phyloP scores from a whole-genome alignment of 2,329 filamentous ascomycete genomes.

The Colletotrichum kahawae region DNA sequence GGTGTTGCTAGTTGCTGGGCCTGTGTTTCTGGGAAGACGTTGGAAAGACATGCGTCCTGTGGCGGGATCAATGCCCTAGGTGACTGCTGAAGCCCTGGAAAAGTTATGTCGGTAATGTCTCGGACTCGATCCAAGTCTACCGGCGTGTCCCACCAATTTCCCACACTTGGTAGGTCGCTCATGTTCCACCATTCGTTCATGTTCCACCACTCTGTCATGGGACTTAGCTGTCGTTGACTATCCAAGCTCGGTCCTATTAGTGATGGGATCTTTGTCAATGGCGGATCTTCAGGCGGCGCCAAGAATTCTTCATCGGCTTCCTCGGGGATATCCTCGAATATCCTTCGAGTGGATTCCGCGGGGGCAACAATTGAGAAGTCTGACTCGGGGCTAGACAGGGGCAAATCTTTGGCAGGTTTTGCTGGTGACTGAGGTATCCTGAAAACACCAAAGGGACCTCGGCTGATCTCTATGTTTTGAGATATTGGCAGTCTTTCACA shows the following conservation, averaged over 20 bases:
- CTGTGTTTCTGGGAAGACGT: background rate
- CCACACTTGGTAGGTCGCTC: background rate
- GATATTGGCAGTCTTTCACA: conserved; percentile 20
- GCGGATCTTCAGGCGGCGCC: background rate
- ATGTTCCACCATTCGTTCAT: conserved; percentile 3
- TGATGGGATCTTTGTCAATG: background rate
- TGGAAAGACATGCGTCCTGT: background rate
- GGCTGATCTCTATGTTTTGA: background rate
- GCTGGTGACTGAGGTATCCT: background rate
- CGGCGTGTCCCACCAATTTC: background rate
- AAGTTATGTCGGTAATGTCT: background rate
- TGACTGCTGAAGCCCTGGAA: background rate
- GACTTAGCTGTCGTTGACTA: background rate
- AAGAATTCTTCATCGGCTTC: background rate
- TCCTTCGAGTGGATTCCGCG: background rate
- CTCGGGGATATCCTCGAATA: background rate
- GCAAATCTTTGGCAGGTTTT: background rate
- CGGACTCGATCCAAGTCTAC: background rate
- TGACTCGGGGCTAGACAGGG: background rate
- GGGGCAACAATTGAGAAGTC: background rate
- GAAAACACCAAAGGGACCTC: conserved; percentile 20
- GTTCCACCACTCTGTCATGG: background rate
- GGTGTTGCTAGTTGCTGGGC: background rate
- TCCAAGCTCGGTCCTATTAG: background rate
- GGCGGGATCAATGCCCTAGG: background rate